Base-by-base conservation (phyloP, 2,329 filamentous ascomycete species). In the Rhinocladiella similis region DNA sequence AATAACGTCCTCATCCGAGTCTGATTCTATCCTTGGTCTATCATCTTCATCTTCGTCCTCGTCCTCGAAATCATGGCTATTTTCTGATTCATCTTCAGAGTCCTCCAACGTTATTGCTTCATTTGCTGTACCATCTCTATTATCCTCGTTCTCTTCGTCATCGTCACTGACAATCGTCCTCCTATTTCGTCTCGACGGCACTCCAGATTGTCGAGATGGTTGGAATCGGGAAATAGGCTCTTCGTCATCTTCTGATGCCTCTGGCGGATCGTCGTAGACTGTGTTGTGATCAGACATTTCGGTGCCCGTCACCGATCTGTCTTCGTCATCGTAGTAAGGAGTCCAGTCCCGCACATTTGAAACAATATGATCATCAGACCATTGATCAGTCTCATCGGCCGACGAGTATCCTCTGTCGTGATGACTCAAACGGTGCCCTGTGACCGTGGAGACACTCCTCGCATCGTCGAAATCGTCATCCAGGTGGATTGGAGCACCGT, bases 121-220 rank as follows among this genome's bases (percentile, higher is more conserved):
- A n/a, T 14, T 22, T 33, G 20, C 49, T 9, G 29, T 33, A 33
- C 5, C 29, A 18, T 48, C 53, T 4, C 48, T 41, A 27, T 42
- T 19, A n/a, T 58, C 50, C 25, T 47, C 51, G 16, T 61, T 56
- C 12, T 56, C 56, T 13, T 60, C 55, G 14, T 64, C 62, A 33
- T 64, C 62, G 39, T 56, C 54, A 33, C 54, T 65, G 18, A 65
- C 16, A 13, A 62, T 41, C 18, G 60, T 35, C 10, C 53, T 56
- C 18, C 27, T 42, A 5, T 33, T 27, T 29, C 42, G 27, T 29
- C 47, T 25, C 20, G 29, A 33, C 6, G 29, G 29, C 3, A 33
- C 6, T 33, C 29, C 29, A 12, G 10, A 33, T 33, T 33, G 29
- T 33, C 29, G 29, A 33, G 5, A 9, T 12, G 29, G 29, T 7